These are phyloP conservation scores for Penicillium sumatraense DNA, from an alignment of 2,329 filamentous ascomycete species.

Conservation along the genomic window DNA sequence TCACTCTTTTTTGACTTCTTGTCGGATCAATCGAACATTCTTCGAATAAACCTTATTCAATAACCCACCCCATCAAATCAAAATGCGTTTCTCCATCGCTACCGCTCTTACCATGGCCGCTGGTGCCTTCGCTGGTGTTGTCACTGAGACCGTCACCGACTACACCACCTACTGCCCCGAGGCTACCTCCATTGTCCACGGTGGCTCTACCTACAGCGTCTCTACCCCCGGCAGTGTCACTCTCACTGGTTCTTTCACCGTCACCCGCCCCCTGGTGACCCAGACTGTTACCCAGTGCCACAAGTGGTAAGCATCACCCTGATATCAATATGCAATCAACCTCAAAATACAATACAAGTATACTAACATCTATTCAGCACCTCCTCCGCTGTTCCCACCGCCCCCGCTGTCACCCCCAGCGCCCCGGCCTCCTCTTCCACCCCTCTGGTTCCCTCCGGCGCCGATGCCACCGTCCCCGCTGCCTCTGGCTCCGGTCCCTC, in stretches of 20 bases:
- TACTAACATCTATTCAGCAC: slow-evolving; percentile 9
- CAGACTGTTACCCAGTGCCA: slow-evolving; percentile 57
- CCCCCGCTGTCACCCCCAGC: slow-evolving; percentile 22
- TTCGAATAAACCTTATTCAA: slow-evolving; percentile 12
- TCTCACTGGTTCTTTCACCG: slow-evolving; percentile 73
- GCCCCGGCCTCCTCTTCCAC: slow-evolving; percentile 23
- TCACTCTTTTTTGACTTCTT: slow-evolving; percentile 13
- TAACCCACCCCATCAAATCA: slow-evolving; percentile 37
- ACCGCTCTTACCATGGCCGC: slow-evolving; percentile 46
- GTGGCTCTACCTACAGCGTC: slow-evolving; percentile 70
- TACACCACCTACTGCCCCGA: slow-evolving; percentile 75
- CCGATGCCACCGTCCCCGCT: slow-evolving; percentile 17
- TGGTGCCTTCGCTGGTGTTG: slow-evolving; percentile 45
- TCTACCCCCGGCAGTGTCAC: slow-evolving; percentile 70
- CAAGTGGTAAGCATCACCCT: slow-evolving; percentile 41
- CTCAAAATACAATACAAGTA: background rate
- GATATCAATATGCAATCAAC: background rate
- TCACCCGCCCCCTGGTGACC: slow-evolving; percentile 57
- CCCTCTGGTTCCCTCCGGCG: slow-evolving; percentile 25
- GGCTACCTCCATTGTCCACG: slow-evolving; percentile 67
- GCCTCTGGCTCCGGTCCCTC: slow-evolving; percentile 25
- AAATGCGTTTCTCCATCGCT: slow-evolving; percentile 56
- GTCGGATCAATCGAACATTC: slow-evolving; percentile 18
- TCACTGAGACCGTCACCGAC: slow-evolving; percentile 68
- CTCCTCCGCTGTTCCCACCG: slow-evolving; percentile 25